phyloP scores from a whole-genome alignment of 2,329 filamentous ascomycete genomes.

The Diaporthe nobilis region DNA sequence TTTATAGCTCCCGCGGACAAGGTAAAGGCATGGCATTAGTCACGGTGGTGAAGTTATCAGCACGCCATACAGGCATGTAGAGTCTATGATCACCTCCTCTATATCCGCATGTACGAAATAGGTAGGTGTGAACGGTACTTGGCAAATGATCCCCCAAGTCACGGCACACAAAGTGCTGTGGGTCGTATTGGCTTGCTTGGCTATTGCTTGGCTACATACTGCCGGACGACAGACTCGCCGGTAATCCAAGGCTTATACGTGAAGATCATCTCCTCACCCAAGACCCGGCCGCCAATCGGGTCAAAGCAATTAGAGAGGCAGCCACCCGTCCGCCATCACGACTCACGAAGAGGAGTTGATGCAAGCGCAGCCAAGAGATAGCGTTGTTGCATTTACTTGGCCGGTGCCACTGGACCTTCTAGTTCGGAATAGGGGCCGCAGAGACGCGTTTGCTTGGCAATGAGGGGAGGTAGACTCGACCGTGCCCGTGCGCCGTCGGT shows the following conservation, averaged over 20 bases:
- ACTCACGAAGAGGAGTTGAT: slow-evolving; percentile 10
- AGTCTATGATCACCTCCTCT: slow-evolving; percentile 11
- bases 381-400: slow-evolving; percentile 19
- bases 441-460: slow-evolving; percentile 11
- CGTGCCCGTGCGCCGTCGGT: slow-evolving; percentile 18
- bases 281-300: neutral
- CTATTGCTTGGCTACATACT: slow-evolving; percentile 31
- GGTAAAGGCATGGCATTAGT: slow-evolving; percentile 1
- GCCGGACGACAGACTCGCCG: neutral
- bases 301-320: neutral
- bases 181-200: slow-evolving; percentile 31
- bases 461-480: slow-evolving; percentile 17
- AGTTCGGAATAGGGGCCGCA: slow-evolving; percentile 25
- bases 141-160: slow-evolving; percentile 14
- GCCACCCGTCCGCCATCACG: slow-evolving; percentile 8
- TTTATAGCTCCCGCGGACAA: slow-evolving; percentile 14
- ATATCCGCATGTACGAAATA: slow-evolving; percentile 26
- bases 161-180: neutral
- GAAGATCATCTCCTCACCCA: slow-evolving; percentile 3
- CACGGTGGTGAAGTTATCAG: slow-evolving; percentile 17
- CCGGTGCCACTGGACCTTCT: slow-evolving; percentile 25
- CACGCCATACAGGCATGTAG: slow-evolving; percentile 20
- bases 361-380: slow-evolving; percentile 33
- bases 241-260: slow-evolving; percentile 19
- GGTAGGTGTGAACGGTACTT: slow-evolving; percentile 31